These are phyloP conservation scores for Talaromyces sp. DNA, from an alignment of 2,329 filamentous ascomycete genomes.

Conservation along the genomic window DNA sequence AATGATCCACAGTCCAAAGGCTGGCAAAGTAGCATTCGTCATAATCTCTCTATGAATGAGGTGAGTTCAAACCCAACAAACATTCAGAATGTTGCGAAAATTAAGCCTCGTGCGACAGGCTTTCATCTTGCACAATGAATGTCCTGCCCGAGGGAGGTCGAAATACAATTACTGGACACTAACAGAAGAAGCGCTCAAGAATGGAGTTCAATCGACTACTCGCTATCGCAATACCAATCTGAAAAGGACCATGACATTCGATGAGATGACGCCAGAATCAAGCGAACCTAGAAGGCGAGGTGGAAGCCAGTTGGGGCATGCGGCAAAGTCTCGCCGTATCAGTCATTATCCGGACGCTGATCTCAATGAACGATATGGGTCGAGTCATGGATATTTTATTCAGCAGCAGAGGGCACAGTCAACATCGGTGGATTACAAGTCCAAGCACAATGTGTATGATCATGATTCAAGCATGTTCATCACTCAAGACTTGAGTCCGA, in stretches of 20 bases:
- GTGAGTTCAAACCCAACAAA: constrained; percentile 52
- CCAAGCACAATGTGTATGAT: neutral
- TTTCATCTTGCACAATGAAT: constrained; percentile 21
- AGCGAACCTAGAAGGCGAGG: neutral
- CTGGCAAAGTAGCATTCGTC: constrained; percentile 94
- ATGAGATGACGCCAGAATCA: neutral
- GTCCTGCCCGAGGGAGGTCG: constrained; percentile 6
- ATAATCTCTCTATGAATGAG: constrained; percentile 93
- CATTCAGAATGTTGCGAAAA: neutral
- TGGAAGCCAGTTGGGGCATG: neutral
- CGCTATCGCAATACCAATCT: constrained; percentile 1
- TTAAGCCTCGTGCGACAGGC: constrained; percentile 20
- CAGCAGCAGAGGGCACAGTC: neutral
- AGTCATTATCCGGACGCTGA: neutral
- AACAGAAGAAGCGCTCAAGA: constrained; percentile 14
- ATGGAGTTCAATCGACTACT: constrained; percentile 16
- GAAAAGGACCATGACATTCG: neutral
- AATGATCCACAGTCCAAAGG: constrained; percentile 60
- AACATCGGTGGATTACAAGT: neutral
- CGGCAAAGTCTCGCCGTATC: neutral
- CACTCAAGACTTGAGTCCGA: neutral
- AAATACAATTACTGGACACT: constrained; percentile 17
- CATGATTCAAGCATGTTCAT: constrained; percentile 4
- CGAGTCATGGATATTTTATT: neutral
- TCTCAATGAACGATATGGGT: neutral